Percentiles rank a stretch among this genome's conserved stretches.
Evolutionary conservation across 495 filamentous ascomycete species (phyloP).

Genomic region (Penicillium simplicissimum): DNA sequence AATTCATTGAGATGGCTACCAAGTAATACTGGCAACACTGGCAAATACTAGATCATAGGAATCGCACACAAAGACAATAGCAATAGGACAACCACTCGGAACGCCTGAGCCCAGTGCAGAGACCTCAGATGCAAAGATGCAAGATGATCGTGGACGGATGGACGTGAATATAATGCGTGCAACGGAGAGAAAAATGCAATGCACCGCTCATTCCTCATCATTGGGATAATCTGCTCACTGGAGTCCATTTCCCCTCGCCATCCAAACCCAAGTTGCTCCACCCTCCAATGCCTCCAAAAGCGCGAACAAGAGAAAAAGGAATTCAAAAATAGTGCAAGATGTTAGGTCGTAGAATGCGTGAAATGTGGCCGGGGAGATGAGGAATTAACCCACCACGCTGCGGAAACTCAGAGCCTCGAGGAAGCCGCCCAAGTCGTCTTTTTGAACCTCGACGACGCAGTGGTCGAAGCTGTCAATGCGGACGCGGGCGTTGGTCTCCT

Average conservation of each 20-base stretch:
- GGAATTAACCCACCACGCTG: slow-evolving; percentile 75
- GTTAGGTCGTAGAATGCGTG: slow-evolving; percentile 34
- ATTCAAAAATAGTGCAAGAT: slow-evolving; percentile 16
- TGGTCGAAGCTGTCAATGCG: slow-evolving; percentile 96
- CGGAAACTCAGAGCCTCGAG: slow-evolving; percentile 90
- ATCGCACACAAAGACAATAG: slow-evolving; percentile 4
- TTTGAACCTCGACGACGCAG: slow-evolving; percentile 93
- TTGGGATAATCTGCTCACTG: slow-evolving; percentile 8
- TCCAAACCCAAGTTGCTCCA: slow-evolving; percentile 5
- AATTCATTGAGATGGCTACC: slow-evolving; percentile 22
- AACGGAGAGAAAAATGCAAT: slow-evolving; percentile 19
- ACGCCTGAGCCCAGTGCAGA: slow-evolving; percentile 23
- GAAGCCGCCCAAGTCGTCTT: slow-evolving; percentile 90
- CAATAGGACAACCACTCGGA: slow-evolving; percentile 15
- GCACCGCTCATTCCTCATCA: slow-evolving; percentile 23
- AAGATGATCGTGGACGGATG: slow-evolving; percentile 15
- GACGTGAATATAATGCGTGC: slow-evolving; percentile 22
- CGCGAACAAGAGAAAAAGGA: slow-evolving; percentile 17
- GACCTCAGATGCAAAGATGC: slow-evolving; percentile 31
- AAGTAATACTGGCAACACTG: slow-evolving; percentile 13
- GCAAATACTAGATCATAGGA: slow-evolving; percentile 18
- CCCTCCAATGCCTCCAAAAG: slow-evolving; percentile 20
- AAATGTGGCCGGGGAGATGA: slow-evolving; percentile 11
- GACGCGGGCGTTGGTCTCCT: slow-evolving; percentile 85
- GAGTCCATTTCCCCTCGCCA: slow-evolving; percentile 16